Conservation (phyloP, 768 basidiomycete genomes). For the Inosperma sp. region DNA sequence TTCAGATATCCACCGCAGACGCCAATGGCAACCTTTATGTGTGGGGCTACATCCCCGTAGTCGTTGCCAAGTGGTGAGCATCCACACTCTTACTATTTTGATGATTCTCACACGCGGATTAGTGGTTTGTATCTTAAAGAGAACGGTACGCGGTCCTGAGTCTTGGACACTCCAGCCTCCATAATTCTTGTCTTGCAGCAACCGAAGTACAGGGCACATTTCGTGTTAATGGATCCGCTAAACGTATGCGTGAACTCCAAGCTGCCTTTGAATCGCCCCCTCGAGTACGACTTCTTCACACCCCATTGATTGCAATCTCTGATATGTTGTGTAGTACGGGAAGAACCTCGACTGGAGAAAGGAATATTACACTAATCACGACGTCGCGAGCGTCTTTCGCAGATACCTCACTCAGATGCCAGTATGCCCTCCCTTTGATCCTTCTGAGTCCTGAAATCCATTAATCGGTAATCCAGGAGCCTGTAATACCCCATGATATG, state of each 20-base stretch:
- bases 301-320: slow-evolving; percentile 3
- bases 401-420: slow-evolving; percentile 97
- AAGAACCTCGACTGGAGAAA: slow-evolving; percentile 89
- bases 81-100: slow-evolving; percentile 7
- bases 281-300: slow-evolving; percentile 45
- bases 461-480: slow-evolving; percentile 54
- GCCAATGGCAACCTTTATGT: slow-evolving; percentile 79
- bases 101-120: slow-evolving; percentile 10
- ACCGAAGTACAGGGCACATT: slow-evolving; percentile 94
- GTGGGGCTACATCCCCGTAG: slow-evolving; percentile 94
- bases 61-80: slow-evolving; percentile 91
- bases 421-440: slow-evolving; percentile 46
- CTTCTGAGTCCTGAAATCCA: slow-evolving; percentile 9
- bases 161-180: not conserved
- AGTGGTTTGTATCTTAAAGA: slow-evolving; percentile 95
- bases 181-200: slow-evolving; percentile 36
- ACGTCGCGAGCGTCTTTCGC: slow-evolving; percentile 94
- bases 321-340: slow-evolving; percentile 61
- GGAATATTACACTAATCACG: slow-evolving; percentile 86
- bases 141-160: slow-evolving; percentile 53
- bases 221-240: slow-evolving; percentile 91
- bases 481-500: slow-evolving; percentile 88
- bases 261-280: slow-evolving; percentile 85
- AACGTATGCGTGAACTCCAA: slow-evolving; percentile 95
- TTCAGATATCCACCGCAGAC: slow-evolving; percentile 89